phyloP scores from a whole-genome alignment of 2,329 filamentous ascomycete genomes.

The Penicillium expansum region DNA sequence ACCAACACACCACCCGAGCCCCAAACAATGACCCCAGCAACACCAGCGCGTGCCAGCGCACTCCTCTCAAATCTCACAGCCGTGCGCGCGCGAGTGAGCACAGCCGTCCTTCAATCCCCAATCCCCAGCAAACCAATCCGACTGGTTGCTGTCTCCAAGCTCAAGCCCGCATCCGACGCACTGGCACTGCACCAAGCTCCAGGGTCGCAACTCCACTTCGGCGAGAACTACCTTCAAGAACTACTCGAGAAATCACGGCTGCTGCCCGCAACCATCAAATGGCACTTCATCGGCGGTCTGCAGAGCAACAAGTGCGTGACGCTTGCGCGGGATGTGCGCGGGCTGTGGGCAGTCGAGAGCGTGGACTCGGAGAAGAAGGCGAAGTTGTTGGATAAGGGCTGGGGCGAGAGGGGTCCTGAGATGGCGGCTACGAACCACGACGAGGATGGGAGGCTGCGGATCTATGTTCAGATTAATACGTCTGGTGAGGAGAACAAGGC shows the following conservation, averaged over 20 bases:
- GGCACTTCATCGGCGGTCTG: slow-evolving; percentile 96
- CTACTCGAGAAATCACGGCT: slow-evolving; percentile 79
- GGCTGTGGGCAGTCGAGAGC: slow-evolving; percentile 87
- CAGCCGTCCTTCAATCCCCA: slow-evolving; percentile 41
- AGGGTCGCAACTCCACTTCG: slow-evolving; percentile 71
- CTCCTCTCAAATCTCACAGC: slow-evolving; percentile 62
- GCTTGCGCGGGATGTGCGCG: slow-evolving; percentile 77
- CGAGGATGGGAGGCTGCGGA: slow-evolving; percentile 50
- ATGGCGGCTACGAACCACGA: slow-evolving; percentile 31
- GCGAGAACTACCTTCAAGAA: slow-evolving; percentile 95
- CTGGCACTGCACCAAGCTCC: slow-evolving; percentile 70
- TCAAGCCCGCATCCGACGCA: slow-evolving; percentile 91
- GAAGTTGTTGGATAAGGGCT: slow-evolving; percentile 71
- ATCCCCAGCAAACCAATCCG: slow-evolving; percentile 46
- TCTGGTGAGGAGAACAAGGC: slow-evolving; percentile 84
- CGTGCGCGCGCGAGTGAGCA: slow-evolving; percentile 58
- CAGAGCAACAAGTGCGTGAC: slow-evolving; percentile 92
- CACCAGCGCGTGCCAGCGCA: slow-evolving; percentile 58
- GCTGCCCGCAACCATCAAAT: slow-evolving; percentile 70
- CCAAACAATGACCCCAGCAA: slow-evolving; percentile 51
- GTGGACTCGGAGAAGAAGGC: slow-evolving; percentile 89
- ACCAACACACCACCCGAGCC: slow-evolving; percentile 9
- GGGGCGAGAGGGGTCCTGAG: slow-evolving; percentile 54
- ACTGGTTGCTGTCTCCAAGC: slow-evolving; percentile 91
- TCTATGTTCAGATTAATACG: slow-evolving; percentile 95